A percentile compares a stretch with the other conserved stretches of the same genome.
These are phyloP conservation scores for Alternaria solani DNA, from an alignment of 2,329 filamentous ascomycete genomes.

Conservation along the genomic window DNA sequence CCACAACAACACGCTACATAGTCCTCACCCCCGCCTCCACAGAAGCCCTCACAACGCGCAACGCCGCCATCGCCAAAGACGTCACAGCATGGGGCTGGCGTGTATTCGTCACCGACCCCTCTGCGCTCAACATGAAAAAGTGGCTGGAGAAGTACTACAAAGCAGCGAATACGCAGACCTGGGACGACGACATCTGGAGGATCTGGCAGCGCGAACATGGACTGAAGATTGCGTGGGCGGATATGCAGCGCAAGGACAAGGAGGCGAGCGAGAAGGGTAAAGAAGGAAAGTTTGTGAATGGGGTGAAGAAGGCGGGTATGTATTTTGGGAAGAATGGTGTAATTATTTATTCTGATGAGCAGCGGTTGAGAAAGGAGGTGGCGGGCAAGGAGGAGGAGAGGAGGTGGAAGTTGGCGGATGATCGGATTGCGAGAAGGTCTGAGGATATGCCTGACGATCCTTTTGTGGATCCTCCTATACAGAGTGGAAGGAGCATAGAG, in stretches of 20 bases:
- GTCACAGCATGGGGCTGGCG: slow-evolving; percentile 8
- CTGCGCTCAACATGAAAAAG: neutral
- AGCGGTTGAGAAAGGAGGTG: neutral
- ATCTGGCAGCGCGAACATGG: slow-evolving; percentile 15
- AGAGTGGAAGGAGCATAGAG: neutral
- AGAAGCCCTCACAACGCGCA: neutral
- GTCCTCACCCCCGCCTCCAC: neutral
- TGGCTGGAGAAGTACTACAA: slow-evolving; percentile 3
- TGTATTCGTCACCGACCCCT: neutral
- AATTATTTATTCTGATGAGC: neutral
- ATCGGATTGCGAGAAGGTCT: too few species aligned
- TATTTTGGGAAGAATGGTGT: neutral
- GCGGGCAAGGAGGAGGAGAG: neutral
- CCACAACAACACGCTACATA: slow-evolving; percentile 11
- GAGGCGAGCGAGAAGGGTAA: neutral
- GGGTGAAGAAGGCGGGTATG: neutral
- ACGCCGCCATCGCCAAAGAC: slow-evolving; percentile 9
- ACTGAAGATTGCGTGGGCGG: neutral
- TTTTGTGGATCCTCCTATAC: neutral
- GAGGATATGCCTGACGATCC: neutral
- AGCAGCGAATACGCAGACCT: neutral
- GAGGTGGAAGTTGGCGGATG: neutral
- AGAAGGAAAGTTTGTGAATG: neutral
- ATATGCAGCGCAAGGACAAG: neutral
- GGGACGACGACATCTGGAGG: slow-evolving; percentile 8